Evolutionary conservation across 257 asterid species (phyloP).

Genomic region (Capsicum baccatum): DNA sequence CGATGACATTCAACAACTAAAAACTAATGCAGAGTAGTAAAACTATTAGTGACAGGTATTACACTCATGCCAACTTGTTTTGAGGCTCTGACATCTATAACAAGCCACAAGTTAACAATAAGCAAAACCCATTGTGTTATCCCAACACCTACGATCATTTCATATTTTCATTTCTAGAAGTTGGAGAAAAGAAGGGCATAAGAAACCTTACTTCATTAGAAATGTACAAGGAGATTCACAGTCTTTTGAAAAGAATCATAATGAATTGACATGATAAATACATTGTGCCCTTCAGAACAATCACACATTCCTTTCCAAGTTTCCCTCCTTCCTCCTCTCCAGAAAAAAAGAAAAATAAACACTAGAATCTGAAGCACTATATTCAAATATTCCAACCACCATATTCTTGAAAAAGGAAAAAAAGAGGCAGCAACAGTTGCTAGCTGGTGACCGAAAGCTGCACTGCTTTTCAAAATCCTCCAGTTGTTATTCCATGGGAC

Average conservation of each 20-base stretch:
- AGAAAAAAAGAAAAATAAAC: neutral
- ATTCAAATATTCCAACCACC: neutral
- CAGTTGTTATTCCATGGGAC: neutral
- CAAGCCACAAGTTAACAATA: neutral
- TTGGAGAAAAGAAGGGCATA: constrained; percentile 1
- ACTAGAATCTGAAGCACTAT: neutral
- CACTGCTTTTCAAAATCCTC: neutral
- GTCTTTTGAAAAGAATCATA: neutral
- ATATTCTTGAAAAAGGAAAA: neutral
- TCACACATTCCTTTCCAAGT: neutral
- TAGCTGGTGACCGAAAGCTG: neutral
- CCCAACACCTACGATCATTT: neutral
- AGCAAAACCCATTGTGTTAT: neutral
- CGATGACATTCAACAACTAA: neutral
- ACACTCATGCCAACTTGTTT: neutral
- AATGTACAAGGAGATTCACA: neutral
- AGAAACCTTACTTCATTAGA: neutral
- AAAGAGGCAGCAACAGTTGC: neutral
- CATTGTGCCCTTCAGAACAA: neutral
- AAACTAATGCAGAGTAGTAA: neutral
- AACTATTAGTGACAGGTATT: neutral
- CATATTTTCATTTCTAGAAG: neutral
- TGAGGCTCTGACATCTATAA: neutral
- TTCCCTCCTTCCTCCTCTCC: neutral
- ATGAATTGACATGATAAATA: neutral